Evolutionary conservation across 2,329 filamentous ascomycete genomes (phyloP).

Genomic region (Exserohilum rostratum): DNA sequence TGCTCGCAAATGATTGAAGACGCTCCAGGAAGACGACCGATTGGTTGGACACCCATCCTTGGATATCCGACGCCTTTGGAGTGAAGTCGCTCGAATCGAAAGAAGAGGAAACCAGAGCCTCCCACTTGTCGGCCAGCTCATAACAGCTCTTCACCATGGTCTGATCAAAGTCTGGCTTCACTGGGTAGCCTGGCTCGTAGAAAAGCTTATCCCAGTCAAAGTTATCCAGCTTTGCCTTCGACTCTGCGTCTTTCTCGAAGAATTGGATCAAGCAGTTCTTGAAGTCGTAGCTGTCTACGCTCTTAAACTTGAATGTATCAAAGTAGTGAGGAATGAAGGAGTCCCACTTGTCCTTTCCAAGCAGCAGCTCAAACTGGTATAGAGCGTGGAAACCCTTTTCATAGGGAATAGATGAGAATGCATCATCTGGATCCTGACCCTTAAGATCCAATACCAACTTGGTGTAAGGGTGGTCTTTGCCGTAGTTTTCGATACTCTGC

Average conservation of each 20-base stretch:
- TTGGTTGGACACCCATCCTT: constrained; percentile 82
- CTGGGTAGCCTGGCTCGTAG: constrained; percentile 85
- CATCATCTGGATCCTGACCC: constrained; percentile 92
- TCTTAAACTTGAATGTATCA: constrained; percentile 80
- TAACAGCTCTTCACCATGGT: constrained; percentile 86
- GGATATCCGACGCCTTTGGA: constrained; percentile 72
- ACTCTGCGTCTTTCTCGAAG: constrained; percentile 71
- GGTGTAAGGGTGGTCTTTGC: constrained; percentile 87
- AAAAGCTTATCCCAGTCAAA: constrained; percentile 93
- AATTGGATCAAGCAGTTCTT: constrained; percentile 85
- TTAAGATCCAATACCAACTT: constrained; percentile 87
- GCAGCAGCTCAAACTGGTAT: constrained; percentile 84
- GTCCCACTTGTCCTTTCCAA: constrained; percentile 88
- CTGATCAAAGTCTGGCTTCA: constrained; percentile 90
- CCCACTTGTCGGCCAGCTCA: constrained; percentile 80
- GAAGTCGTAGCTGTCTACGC: constrained; percentile 93
- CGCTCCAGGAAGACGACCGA: constrained; percentile 88
- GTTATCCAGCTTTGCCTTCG: constrained; percentile 66
- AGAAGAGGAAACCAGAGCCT: constrained; percentile 54
- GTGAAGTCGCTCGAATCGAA: constrained; percentile 52
- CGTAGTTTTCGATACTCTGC: constrained; percentile 79
- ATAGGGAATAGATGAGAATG: constrained; percentile 90
- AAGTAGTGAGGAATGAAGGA: constrained; percentile 97
- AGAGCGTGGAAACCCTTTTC: constrained; percentile 97
- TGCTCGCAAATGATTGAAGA: constrained; percentile 69